Evolutionary conservation across 1,284 basidiomycete species (phyloP).

Genomic region (Phylloboletellus chloephorus): DNA sequence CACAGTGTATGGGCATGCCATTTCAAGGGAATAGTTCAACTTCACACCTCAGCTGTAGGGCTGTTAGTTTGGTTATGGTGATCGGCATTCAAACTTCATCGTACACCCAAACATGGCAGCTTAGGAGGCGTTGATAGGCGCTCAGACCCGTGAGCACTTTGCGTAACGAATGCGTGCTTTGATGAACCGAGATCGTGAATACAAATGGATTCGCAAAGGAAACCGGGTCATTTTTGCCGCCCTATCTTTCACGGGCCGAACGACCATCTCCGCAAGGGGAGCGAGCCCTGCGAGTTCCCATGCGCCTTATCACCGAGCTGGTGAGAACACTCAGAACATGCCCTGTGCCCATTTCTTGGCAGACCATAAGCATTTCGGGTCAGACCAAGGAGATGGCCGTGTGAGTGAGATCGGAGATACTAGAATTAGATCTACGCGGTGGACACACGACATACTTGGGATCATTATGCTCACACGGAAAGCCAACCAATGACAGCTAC

Average conservation of each 20-base stretch:
- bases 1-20: background rate
- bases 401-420: background rate
- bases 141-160: background rate
- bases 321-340: no score
- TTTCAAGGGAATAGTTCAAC: background rate
- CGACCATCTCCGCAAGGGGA: background rate
- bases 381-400: background rate
- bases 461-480: background rate
- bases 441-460: constrained; percentile 1
- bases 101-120: background rate
- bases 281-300: no score
- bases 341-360: background rate
- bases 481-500: background rate
- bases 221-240: background rate
- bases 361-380: background rate
- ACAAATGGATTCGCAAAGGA: background rate
- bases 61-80: constrained; percentile 10
- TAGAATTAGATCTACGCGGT: no score
- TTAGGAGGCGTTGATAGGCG: constrained; percentile 1
- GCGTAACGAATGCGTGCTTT: no score
- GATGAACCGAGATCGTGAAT: background rate
- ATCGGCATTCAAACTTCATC: background rate
- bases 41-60: no score
- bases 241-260: background rate
- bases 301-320: no score